Percentiles rank a stretch among this genome's conserved stretches.
phyloP scores from a whole-genome alignment of 1,139 yeast genomes.

The Magnusiomyces tetraspermus region DNA sequence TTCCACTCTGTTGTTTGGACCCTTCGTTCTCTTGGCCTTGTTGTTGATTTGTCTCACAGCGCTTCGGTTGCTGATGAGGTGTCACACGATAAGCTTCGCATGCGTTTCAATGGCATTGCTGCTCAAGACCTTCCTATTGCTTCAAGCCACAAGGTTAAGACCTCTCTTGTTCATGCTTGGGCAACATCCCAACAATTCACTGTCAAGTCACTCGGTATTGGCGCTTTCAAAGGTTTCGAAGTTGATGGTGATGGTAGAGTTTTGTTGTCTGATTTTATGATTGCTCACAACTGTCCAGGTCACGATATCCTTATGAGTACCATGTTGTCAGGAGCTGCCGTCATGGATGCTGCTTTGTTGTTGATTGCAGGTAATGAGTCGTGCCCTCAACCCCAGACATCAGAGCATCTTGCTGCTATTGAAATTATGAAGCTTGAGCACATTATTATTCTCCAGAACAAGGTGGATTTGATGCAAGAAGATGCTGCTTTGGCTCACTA shows the following conservation, averaged over 20 bases:
- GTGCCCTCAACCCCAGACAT: conserved; percentile 99
- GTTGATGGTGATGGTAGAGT: conserved; percentile 4
- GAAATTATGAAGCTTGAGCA: conserved; percentile 98
- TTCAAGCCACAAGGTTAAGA: neutral
- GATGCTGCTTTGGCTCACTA: conserved; percentile 94
- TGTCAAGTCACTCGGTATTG: neutral
- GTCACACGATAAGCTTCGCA: neutral
- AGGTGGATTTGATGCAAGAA: conserved; percentile 97
- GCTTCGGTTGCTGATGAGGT: neutral
- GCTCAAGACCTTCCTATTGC: conserved; percentile 3
- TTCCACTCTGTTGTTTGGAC: conserved; percentile 2
- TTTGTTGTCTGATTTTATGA: neutral
- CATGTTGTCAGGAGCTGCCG: conserved; percentile 99
- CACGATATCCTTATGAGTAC: conserved; percentile 99
- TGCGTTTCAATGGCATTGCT: neutral
- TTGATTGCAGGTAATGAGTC: conserved; percentile 97
- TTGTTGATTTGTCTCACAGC: conserved; percentile 1
- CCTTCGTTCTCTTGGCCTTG: conserved; percentile 2
- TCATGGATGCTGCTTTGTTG: conserved; percentile 97
- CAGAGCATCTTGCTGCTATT: conserved; percentile 98
- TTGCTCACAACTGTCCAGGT: conserved; percentile 63
- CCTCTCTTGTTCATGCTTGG: neutral
- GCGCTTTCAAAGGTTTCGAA: conserved; percentile 3
- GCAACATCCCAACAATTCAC: neutral
- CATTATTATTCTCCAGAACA: conserved; percentile 91